phyloP scores from a whole-genome alignment of 257 asterid genomes.

The Mitragyna speciosa region DNA sequence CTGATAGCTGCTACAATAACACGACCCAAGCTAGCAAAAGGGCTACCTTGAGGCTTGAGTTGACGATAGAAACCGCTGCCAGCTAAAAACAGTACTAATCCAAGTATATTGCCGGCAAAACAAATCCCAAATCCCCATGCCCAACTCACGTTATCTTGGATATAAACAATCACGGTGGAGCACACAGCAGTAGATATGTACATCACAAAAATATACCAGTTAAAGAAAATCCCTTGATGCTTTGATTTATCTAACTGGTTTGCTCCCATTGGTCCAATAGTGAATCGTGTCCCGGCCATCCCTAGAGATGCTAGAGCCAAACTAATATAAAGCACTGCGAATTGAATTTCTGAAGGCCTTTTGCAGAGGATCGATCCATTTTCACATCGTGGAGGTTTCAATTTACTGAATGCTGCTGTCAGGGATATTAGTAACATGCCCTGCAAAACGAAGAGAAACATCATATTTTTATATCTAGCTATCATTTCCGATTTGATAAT shows the following conservation, averaged over 20 bases:
- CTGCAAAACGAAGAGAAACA: slow-evolving; percentile 12
- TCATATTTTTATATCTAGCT: too few species aligned
- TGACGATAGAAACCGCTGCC: slow-evolving; percentile 29
- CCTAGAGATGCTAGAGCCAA: slow-evolving; percentile 34
- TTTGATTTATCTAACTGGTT: slow-evolving; percentile 29
- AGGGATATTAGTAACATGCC: slow-evolving; percentile 28
- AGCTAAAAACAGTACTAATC: slow-evolving; percentile 20
- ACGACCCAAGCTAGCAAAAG: slow-evolving; percentile 47
- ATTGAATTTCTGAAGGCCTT: slow-evolving; percentile 24
- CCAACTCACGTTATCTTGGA: slow-evolving; percentile 39
- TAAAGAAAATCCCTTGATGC: slow-evolving; percentile 25
- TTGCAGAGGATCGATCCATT: slow-evolving; percentile 20
- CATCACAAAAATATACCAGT: slow-evolving; percentile 33
- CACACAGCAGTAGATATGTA: slow-evolving; percentile 21
- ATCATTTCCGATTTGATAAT: background rate
- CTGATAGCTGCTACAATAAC: slow-evolving; percentile 45
- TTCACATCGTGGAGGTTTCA: slow-evolving; percentile 31
- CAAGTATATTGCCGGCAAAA: slow-evolving; percentile 20
- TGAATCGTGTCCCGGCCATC: slow-evolving; percentile 31
- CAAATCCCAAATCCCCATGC: slow-evolving; percentile 28
- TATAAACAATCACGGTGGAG: slow-evolving; percentile 28
- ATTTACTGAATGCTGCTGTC: slow-evolving; percentile 25
- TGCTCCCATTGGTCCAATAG: slow-evolving; percentile 40
- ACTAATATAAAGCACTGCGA: slow-evolving; percentile 22
- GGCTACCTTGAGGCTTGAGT: slow-evolving; percentile 52